Evolutionary conservation across 2,329 filamentous ascomycete genomes (phyloP).

Genomic region (Aspergillus sp.): DNA sequence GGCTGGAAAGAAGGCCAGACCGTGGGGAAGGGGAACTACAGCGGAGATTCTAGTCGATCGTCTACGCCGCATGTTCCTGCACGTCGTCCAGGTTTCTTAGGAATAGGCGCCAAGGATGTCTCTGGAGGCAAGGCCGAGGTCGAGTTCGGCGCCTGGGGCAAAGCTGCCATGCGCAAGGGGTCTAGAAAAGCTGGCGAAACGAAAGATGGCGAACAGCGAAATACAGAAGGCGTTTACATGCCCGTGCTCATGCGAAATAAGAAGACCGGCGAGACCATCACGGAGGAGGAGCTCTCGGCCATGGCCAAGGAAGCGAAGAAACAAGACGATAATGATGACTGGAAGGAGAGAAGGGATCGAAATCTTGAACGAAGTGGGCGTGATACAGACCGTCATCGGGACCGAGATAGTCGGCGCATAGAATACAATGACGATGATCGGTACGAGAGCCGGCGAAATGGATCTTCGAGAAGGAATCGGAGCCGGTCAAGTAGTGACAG

Average conservation of each 20-base stretch:
- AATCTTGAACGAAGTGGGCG: slow-evolving; percentile 43
- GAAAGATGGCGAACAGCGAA: slow-evolving; percentile 44
- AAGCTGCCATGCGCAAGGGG: slow-evolving; percentile 54
- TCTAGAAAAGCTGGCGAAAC: slow-evolving; percentile 54
- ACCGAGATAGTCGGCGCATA: slow-evolving; percentile 31
- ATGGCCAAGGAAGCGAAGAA: slow-evolving; percentile 52
- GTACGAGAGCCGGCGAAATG: slow-evolving; percentile 38
- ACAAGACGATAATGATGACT: slow-evolving; percentile 43
- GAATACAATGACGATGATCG: slow-evolving; percentile 36
- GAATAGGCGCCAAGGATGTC: slow-evolving; percentile 83
- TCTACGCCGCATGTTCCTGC: slow-evolving; percentile 65
- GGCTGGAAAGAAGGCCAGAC: slow-evolving; percentile 78
- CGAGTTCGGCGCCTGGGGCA: slow-evolving; percentile 79
- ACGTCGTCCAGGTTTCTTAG: slow-evolving; percentile 75
- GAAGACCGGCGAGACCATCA: slow-evolving; percentile 61
- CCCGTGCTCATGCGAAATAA: slow-evolving; percentile 63
- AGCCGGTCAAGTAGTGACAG: slow-evolving; percentile 37
- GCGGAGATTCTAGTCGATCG: slow-evolving; percentile 42
- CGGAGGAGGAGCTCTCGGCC: slow-evolving; percentile 60
- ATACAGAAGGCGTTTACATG: slow-evolving; percentile 55
- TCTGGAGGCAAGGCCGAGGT: slow-evolving; percentile 58
- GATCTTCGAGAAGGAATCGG: slow-evolving; percentile 39
- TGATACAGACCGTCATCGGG: slow-evolving; percentile 31
- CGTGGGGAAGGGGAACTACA: slow-evolving; percentile 57
- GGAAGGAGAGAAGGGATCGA: slow-evolving; percentile 46